phyloP scores from a whole-genome alignment of 2,329 filamentous ascomycete genomes.

The Akanthomyces uredinophilus region DNA sequence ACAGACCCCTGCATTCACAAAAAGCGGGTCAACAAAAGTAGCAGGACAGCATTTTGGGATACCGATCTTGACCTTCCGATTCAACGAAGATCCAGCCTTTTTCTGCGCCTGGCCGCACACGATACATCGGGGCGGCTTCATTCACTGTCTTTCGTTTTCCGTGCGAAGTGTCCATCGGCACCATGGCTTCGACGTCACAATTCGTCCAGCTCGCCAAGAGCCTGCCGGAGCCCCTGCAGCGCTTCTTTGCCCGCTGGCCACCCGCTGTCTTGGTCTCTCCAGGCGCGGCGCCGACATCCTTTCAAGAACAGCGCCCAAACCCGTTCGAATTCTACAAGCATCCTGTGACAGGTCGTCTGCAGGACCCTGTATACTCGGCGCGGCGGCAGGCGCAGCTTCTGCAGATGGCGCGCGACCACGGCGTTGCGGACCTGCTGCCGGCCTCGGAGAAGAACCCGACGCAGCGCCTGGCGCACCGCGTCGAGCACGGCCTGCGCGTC shows the following conservation, averaged over 20 bases:
- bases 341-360: slow-evolving; percentile 74
- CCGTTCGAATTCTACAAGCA: slow-evolving; percentile 81
- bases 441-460: slow-evolving; percentile 70
- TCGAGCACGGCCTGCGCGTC: slow-evolving; percentile 75
- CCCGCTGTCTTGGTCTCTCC: slow-evolving; percentile 56
- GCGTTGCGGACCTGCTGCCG: slow-evolving; percentile 76
- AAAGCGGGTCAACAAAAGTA: slow-evolving; percentile 3
- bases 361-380: slow-evolving; percentile 75
- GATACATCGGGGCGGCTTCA: neutral
- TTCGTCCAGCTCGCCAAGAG: slow-evolving; percentile 59
- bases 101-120: neutral
- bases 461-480: slow-evolving; percentile 62
- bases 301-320: slow-evolving; percentile 58
- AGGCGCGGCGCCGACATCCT: slow-evolving; percentile 41
- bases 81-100: neutral
- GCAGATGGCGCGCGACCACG: slow-evolving; percentile 73
- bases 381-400: slow-evolving; percentile 86
- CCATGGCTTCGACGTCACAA: slow-evolving; percentile 33
- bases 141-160: neutral
- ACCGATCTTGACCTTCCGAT: neutral
- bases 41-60: neutral
- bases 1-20: neutral
- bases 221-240: slow-evolving; percentile 71
- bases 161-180: neutral
- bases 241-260: slow-evolving; percentile 88